Conservation (phyloP, 371 early-diverging fungal species). For the Mortierella sp. region DNA sequence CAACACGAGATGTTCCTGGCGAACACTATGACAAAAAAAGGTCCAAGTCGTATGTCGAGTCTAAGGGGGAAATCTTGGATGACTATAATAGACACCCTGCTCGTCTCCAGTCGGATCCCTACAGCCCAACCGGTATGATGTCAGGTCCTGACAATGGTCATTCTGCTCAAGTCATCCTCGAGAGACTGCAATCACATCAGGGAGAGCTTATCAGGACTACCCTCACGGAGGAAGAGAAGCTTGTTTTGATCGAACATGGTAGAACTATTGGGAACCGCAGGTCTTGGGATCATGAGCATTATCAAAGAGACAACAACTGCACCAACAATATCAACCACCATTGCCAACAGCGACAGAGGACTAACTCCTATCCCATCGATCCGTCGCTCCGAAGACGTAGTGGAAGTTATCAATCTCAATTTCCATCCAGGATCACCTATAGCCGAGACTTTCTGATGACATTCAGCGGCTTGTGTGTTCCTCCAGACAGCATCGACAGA, state of each 20-base stretch:
- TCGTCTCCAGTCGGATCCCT: not conserved
- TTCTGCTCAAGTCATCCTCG: not conserved
- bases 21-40: not conserved
- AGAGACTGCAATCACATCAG: not conserved
- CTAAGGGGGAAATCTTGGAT: not conserved
- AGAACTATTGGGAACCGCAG: not conserved
- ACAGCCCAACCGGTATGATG: not conserved
- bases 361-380: not conserved
- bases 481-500: constrained; percentile 3
- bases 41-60: not conserved
- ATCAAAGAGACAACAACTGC: not conserved
- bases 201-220: not conserved
- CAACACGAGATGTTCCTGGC: not conserved
- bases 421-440: constrained; percentile 6
- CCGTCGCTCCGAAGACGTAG: not conserved
- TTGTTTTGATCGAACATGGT: not conserved
- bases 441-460: constrained; percentile 29
- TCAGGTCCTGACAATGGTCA: not conserved
- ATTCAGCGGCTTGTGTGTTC: constrained; percentile 1
- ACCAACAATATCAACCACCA: not conserved
- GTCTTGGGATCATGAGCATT: not conserved
- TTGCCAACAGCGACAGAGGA: not conserved
- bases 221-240: not conserved
- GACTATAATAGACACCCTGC: not conserved
- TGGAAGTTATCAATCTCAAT: not conserved